Evolutionary conservation across 306 rosid species (phyloP), one percentile per base, ranked within the genome.

Genomic region (Echinosophora koreensis): DNA sequence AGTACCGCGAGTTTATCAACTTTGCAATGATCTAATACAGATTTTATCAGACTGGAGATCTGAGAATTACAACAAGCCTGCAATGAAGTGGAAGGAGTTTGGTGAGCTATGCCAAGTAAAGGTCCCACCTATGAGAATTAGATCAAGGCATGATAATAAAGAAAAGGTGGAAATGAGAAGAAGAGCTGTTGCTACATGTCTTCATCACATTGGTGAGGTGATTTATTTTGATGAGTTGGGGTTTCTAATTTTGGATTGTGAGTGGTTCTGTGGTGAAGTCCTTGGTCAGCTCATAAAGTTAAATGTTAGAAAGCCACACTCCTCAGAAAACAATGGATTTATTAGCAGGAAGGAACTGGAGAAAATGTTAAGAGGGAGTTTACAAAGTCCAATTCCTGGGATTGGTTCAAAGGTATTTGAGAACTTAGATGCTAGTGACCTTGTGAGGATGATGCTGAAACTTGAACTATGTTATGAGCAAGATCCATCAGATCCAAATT

Each of bases 391-490:
- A 30, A 88, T 96, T 87, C 99, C 94, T 22, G 94, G 96, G 50
- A 84, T 91, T 85, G 88, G 93, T 51, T 89, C 96, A 52, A 92
- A 88, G 85, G 91, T 92, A 14, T 92, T 87, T 70, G 98, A 96
- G 79, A 96, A 89, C 83, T 86, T 95, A 51, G 97, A 92, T 39
- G 89, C 94, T 14, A 85, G 87, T 84, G 98, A 95, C 50, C 90
- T 92, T 60, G 96, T 92, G 77, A 87, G 85, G 78, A 92, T 96
- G 99, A 92, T 96, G 99, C 90, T 92, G n/a, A 96, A 89, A 84
- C 94, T 96, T 5, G 98, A 92, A 82, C 87, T 91, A 2, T 92
- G 99, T 68, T 91, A 96, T 28, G 89, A 92, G 85, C 94, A 87
- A 84, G 94, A 92, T 75, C 90, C 87, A 52, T 83, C 97, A 6